A percentile compares a stretch with the other conserved stretches of the same genome.
These are phyloP conservation scores for Hypericum androsaemum DNA, from an alignment of 345 rosid genomes.

Conservation along the genomic window DNA sequence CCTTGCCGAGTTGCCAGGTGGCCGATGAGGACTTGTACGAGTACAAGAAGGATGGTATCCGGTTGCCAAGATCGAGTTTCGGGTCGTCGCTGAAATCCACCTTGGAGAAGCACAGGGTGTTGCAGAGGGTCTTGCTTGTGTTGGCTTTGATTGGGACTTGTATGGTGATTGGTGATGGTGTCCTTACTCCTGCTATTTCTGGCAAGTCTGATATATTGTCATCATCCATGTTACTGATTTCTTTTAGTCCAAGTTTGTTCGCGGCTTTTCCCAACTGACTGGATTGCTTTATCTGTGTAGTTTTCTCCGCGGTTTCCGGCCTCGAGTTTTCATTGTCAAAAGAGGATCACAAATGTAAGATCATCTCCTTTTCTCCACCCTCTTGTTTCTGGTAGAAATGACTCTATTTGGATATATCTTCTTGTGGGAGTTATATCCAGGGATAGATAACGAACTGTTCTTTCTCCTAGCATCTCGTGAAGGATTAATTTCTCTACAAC, in stretches of 20 bases:
- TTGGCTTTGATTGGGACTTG: constrained; percentile 39
- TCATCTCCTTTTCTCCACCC: not conserved
- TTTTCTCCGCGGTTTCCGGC: constrained; percentile 34
- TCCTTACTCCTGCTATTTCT: constrained; percentile 43
- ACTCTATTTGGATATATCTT: too few relatives aligned
- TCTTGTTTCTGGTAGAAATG: constrained; percentile 3
- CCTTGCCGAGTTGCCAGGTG: constrained; percentile 33
- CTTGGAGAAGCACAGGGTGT: constrained; percentile 21
- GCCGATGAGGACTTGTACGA: constrained; percentile 37
- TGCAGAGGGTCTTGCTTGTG: constrained; percentile 29
- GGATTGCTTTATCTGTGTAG: constrained; percentile 9
- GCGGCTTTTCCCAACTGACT: not conserved
- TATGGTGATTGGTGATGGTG: constrained; percentile 48
- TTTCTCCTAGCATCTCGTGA: too few relatives aligned
- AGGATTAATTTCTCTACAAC: too few relatives aligned
- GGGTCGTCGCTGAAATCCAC: constrained; percentile 29
- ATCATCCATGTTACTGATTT: not conserved
- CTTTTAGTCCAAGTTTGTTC: not conserved
- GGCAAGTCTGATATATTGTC: constrained; percentile 11
- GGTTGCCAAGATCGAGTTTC: not conserved
- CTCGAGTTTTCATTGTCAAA: constrained; percentile 20
- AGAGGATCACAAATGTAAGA: constrained; percentile 19
- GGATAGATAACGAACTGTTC: too few relatives aligned
- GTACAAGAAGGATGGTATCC: constrained; percentile 22
- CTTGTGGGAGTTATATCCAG: too few relatives aligned